A percentile compares a stretch with the other conserved stretches of the same genome.
Evolutionary conservation across 805 yeast species (phyloP).

Genomic region (Cyberlindnera mississippiensis): DNA sequence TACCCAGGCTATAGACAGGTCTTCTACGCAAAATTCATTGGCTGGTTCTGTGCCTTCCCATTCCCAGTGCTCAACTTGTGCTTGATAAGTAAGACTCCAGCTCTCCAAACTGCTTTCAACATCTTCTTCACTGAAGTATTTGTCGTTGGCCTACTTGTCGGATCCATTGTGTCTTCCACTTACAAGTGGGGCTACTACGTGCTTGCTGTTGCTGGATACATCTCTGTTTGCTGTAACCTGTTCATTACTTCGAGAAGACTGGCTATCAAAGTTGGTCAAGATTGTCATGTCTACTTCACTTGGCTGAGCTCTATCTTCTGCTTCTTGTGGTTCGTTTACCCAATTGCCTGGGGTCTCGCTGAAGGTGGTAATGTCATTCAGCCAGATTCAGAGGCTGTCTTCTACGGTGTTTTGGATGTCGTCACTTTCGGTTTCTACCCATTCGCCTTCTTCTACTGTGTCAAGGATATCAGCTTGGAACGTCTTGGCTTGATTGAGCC

Average conservation of each 20-base stretch:
- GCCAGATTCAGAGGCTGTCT: constrained; percentile 50
- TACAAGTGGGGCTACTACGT: constrained; percentile 71
- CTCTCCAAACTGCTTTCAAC: constrained; percentile 34
- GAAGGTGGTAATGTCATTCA: constrained; percentile 55
- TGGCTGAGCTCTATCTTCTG: constrained; percentile 44
- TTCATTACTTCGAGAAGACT: constrained; percentile 31
- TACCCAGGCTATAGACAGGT: constrained; percentile 42
- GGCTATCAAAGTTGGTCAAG: constrained; percentile 21
- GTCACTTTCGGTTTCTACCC: constrained; percentile 41
- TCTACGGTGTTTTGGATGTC: constrained; percentile 49
- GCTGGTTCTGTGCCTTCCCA: constrained; percentile 58
- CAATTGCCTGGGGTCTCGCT: constrained; percentile 47
- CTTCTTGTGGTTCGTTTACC: constrained; percentile 39
- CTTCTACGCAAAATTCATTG: constrained; percentile 53
- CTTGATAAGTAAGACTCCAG: constrained; percentile 25
- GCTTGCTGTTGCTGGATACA: constrained; percentile 43
- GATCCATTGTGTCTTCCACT: constrained; percentile 47
- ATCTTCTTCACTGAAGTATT: constrained; percentile 41
- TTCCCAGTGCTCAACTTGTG: constrained; percentile 33
- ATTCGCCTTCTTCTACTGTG: constrained; percentile 25
- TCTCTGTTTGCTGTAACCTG: constrained; percentile 33
- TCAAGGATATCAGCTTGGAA: constrained; percentile 11
- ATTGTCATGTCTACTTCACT: constrained; percentile 39
- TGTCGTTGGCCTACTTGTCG: constrained; percentile 53
- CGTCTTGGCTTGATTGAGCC: constrained; percentile 7